Conservation (phyloP, 805 yeast genomes). For the Pichia occidentalis region DNA sequence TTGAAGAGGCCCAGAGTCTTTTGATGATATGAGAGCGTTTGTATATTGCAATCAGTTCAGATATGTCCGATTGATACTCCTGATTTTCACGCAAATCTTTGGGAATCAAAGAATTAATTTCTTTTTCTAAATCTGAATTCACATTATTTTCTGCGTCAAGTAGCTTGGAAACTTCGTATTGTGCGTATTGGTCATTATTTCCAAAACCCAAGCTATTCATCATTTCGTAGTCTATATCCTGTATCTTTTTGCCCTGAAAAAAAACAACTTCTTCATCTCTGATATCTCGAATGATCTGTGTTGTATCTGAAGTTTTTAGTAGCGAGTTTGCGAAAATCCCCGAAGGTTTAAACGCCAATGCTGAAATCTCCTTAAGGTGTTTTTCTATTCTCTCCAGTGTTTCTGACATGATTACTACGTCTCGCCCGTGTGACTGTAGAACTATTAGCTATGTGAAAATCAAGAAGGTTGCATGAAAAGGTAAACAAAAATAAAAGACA, state of each 20-base stretch:
- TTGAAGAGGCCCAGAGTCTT: constrained; percentile 8
- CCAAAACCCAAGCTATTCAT: constrained; percentile 6
- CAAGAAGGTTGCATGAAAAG: too few relatives aligned
- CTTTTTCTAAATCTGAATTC: neutral
- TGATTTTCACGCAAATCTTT: neutral
- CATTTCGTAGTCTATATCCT: constrained; percentile 12
- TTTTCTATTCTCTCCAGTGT: constrained; percentile 1
- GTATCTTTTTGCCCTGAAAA: constrained; percentile 11
- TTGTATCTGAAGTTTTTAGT: constrained; percentile 13
- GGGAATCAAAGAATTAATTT: neutral
- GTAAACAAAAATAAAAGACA: too few relatives aligned
- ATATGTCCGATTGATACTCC: constrained; percentile 2
- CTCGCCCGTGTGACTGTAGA: too few relatives aligned
- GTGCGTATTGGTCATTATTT: constrained; percentile 2
- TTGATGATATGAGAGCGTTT: constrained; percentile 5
- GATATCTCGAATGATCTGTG: constrained; percentile 14
- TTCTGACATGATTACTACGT: too few relatives aligned
- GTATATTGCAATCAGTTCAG: neutral
- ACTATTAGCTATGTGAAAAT: too few relatives aligned
- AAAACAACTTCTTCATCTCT: constrained; percentile 13
- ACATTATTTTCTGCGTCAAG: constrained; percentile 1
- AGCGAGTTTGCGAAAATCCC: constrained; percentile 15
- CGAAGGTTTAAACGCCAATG: constrained; percentile 6
- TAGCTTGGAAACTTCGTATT: constrained; percentile 6
- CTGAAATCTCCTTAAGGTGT: neutral